Percentiles rank a stretch among this genome's conserved stretches.
Conservation (phyloP, 805 yeast species). For the Kodamaea restingae region DNA sequence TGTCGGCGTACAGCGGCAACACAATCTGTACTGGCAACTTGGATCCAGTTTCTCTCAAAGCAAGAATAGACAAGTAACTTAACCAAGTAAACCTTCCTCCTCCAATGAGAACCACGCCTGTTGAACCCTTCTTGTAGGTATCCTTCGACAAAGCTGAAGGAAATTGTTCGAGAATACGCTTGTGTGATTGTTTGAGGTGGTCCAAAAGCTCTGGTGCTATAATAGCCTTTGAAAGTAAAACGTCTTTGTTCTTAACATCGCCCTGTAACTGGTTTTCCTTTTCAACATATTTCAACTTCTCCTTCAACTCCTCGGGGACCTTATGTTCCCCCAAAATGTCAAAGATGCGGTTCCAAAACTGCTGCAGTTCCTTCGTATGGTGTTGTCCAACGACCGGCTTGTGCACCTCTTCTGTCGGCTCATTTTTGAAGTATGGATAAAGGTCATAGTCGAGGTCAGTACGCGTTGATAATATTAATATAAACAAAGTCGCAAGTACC, state of each 20-base stretch:
- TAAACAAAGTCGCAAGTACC: background rate
- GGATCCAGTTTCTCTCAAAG: constrained; percentile 36
- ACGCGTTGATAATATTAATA: background rate
- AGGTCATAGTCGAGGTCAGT: constrained; percentile 1
- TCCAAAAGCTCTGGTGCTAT: constrained; percentile 20
- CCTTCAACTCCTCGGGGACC: constrained; percentile 11
- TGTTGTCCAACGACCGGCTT: constrained; percentile 8
- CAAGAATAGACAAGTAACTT: constrained; percentile 27
- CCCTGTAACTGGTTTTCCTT: constrained; percentile 16
- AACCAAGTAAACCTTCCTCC: constrained; percentile 36
- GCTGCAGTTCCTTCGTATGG: constrained; percentile 15
- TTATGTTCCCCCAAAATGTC: constrained; percentile 17
- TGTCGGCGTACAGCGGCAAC: constrained; percentile 32
- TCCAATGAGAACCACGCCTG: constrained; percentile 34
- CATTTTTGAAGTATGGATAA: constrained; percentile 1
- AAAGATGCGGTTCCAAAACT: constrained; percentile 28
- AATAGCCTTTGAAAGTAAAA: constrained; percentile 23
- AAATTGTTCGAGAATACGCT: constrained; percentile 16
- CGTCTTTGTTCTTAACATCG: constrained; percentile 19
- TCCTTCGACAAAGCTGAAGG: constrained; percentile 16
- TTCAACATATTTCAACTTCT: constrained; percentile 17
- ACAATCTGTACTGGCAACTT: constrained; percentile 37
- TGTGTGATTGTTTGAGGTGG: constrained; percentile 22
- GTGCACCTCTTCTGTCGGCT: background rate
- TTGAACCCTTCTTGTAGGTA: constrained; percentile 20